Base-by-base conservation (phyloP, 2,329 filamentous ascomycete genomes). In the Colletotrichum tropicicola region DNA sequence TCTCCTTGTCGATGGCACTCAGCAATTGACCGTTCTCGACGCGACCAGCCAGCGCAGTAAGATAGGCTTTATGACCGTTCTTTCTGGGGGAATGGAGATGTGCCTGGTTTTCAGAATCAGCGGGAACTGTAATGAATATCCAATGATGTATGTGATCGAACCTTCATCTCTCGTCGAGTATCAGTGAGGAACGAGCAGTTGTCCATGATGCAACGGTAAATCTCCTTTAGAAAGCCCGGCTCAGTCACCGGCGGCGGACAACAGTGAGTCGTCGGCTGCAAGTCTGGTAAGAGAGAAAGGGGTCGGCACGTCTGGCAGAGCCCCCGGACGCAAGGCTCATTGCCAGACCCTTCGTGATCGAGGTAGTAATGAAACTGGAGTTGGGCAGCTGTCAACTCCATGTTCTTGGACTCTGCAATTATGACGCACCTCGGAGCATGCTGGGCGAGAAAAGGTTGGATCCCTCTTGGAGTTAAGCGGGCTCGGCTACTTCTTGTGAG, bases 131-230 rank as follows among this genome's bases (percentile, higher is more conserved):
- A 15, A 8, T 21, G n/a, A 5, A 8, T 12, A 9, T 17, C 19
- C 15, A 12, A 19, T 3, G n/a, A 56, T 17, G 10, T 10, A 21
- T 5, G 32, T n/a, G 13, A n/a, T 17, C 47, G 6, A 35, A 66
- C 63, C 59, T 66, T 66, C 63, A 66, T 62, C 51, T 66, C 63
- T 12, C 63, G 51, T 13, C 58, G 51, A 7, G 58, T 66, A 27
- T 66, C 63, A 21, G 59, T 66, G 9, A 63, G 37, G 28, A 63
- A 62, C 12, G 55, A 30, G 37, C 64, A 66, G 53, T 66, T 66
- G 32, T 66, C 64, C 59, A 66, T 64, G 23, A 65, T 59, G 48
- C 64, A 66, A 19, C 52, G 52, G 13, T 66, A 66, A n/a, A 66
- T 62, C 64, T 58, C 59, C 21, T 65, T 66, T 47, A 65, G 64